phyloP scores from a whole-genome alignment of 495 filamentous ascomycete species.

The Penicillium salamii region DNA sequence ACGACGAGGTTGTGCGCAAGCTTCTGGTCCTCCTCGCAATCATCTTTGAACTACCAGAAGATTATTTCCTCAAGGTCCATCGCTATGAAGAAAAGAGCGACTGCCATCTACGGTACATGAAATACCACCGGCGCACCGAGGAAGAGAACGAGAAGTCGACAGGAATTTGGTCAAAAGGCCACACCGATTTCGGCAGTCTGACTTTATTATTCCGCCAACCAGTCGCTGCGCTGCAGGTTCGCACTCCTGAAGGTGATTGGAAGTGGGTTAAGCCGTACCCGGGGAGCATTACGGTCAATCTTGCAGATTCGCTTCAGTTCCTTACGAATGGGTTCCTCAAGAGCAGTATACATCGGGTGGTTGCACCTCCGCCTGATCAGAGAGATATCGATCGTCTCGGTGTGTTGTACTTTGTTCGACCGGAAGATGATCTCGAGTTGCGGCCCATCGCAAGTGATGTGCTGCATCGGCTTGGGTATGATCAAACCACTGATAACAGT shows the following conservation, averaged over 20 bases:
- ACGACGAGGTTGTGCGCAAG: constrained; percentile 43
- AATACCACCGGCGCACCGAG: constrained; percentile 42
- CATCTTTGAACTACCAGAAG: constrained; percentile 51
- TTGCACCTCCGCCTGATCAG: constrained; percentile 47
- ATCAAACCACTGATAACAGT: constrained; percentile 28
- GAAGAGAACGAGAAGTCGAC: constrained; percentile 44
- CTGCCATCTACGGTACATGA: constrained; percentile 55
- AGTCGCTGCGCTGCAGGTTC: constrained; percentile 53
- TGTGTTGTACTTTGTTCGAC: constrained; percentile 49
- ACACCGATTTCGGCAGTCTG: constrained; percentile 53
- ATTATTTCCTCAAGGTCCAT: constrained; percentile 49
- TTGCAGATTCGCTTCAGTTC: constrained; percentile 44
- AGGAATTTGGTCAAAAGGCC: constrained; percentile 44
- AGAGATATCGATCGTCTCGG: constrained; percentile 44
- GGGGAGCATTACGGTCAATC: constrained; percentile 47
- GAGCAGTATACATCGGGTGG: constrained; percentile 47
- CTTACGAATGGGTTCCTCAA: constrained; percentile 46
- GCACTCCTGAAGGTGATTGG: constrained; percentile 25
- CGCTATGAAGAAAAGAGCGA: constrained; percentile 45
- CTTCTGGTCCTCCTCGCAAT: constrained; percentile 48
- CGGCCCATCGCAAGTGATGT: constrained; percentile 32
- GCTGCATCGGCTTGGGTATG: constrained; percentile 8
- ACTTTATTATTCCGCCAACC: constrained; percentile 56
- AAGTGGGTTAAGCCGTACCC: constrained; percentile 26
- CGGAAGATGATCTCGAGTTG: constrained; percentile 31